A percentile compares a stretch with the other conserved stretches of the same genome.
Conservation (phyloP, 1,139 yeast species). For the Nakaseomyces nivariensis region DNA sequence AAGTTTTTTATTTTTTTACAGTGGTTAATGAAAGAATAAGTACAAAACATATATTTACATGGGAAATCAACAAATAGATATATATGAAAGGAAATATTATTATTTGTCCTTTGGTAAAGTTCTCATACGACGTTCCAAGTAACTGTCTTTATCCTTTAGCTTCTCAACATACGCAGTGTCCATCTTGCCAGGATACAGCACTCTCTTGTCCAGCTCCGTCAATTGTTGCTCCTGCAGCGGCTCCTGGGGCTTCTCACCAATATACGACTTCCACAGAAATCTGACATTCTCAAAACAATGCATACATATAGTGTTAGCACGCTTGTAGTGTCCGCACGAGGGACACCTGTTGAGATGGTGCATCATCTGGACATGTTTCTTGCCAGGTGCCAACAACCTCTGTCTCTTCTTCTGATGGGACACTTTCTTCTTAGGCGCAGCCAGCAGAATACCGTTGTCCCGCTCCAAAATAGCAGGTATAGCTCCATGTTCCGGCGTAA, state of each 20-base stretch:
- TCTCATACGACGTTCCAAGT: constrained; percentile 53
- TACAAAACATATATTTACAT: not conserved
- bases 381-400: constrained; percentile 72
- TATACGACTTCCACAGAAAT: constrained; percentile 48
- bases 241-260: constrained; percentile 11
- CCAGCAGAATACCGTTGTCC: constrained; percentile 62
- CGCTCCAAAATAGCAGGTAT: not conserved
- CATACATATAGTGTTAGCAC: constrained; percentile 89
- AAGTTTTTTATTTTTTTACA: too few relatives aligned
- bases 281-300: constrained; percentile 79
- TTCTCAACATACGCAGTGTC: constrained; percentile 41
- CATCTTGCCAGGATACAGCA: constrained; percentile 69
- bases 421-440: constrained; percentile 89
- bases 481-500: not conserved
- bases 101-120: constrained; percentile 35
- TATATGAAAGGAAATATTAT: constrained; percentile 2
- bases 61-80: not conserved
- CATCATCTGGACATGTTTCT: constrained; percentile 67
- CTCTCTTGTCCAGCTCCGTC: constrained; percentile 50
- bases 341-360: constrained; percentile 83
- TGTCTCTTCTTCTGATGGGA: constrained; percentile 81
- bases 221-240: constrained; percentile 40
- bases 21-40: too few relatives aligned
- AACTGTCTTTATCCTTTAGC: constrained; percentile 42
- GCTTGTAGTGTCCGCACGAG: constrained; percentile 85